phyloP scores from a whole-genome alignment of 352 stramenopile species.

The Phytophthora citricola region DNA sequence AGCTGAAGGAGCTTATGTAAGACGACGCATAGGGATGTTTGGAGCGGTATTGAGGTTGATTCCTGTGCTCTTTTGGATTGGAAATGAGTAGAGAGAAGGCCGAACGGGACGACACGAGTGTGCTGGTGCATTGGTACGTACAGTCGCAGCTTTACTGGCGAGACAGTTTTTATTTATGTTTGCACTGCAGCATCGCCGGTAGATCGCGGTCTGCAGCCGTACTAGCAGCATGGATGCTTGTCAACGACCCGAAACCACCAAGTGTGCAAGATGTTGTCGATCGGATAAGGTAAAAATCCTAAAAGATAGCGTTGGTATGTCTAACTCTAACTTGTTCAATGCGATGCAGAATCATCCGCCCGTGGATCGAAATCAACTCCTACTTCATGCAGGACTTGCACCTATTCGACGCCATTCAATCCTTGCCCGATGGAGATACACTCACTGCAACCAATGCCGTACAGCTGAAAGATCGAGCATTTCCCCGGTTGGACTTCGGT shows the following conservation, averaged over 20 bases:
- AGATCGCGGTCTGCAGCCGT: conserved; percentile 68
- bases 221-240: conserved; percentile 61
- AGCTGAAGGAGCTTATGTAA: conserved; percentile 48
- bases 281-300: conserved; percentile 43
- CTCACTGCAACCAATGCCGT: conserved; percentile 16
- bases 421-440: not conserved
- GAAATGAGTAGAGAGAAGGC: conserved; percentile 38
- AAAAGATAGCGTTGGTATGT: not conserved
- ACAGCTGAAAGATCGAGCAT: conserved; percentile 21
- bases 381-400: conserved; percentile 61
- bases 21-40: not conserved
- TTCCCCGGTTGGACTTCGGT: conserved; percentile 67
- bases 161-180: not conserved
- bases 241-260: conserved; percentile 21
- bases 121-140: conserved; percentile 77
- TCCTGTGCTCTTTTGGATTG: not conserved
- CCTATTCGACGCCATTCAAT: conserved; percentile 43
- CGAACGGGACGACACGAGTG: conserved; percentile 43
- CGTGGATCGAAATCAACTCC: conserved; percentile 77
- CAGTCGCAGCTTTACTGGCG: not conserved
- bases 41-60: not conserved
- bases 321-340: not conserved
- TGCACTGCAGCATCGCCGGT: conserved; percentile 58
- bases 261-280: conserved; percentile 47
- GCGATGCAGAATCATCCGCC: conserved; percentile 51